These are phyloP conservation scores for Chalciporus pseudorubinellus DNA, from an alignment of 768 basidiomycete species.

Conservation along the genomic window DNA sequence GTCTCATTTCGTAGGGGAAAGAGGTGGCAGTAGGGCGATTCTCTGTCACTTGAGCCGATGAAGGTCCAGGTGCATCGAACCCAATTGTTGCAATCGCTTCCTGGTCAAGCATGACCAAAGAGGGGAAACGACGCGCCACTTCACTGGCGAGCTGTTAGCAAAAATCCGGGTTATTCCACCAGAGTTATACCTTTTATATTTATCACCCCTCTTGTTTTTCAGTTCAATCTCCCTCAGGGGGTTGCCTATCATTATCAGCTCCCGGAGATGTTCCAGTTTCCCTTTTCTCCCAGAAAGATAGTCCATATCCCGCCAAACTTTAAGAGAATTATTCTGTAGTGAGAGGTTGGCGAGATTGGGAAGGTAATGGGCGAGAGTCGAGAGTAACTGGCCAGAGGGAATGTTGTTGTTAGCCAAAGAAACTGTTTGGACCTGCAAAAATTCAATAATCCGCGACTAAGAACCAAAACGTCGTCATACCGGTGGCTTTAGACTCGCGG, in stretches of 20 bases:
- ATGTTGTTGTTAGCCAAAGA: conserved; percentile 83
- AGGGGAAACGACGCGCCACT: conserved; percentile 74
- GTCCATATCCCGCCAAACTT: conserved; percentile 68
- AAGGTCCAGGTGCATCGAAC: conserved; percentile 67
- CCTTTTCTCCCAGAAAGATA: conserved; percentile 55
- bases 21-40: conserved; percentile 58
- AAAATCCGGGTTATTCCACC: neutral
- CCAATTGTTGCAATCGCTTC: conserved; percentile 73
- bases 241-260: conserved; percentile 73
- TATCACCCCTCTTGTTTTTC: conserved; percentile 52
- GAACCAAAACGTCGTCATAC: conserved; percentile 36
- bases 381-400: conserved; percentile 53
- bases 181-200: conserved; percentile 62
- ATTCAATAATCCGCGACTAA: neutral
- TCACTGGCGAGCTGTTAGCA: conserved; percentile 49
- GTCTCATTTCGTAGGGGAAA: conserved; percentile 75
- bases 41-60: conserved; percentile 38
- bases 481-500: conserved; percentile 71
- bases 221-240: conserved; percentile 66
- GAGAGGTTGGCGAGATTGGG: conserved; percentile 81
- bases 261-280: conserved; percentile 62
- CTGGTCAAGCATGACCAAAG: conserved; percentile 80
- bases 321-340: conserved; percentile 72
- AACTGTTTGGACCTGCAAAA: conserved; percentile 65
- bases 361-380: conserved; percentile 66